phyloP scores from a whole-genome alignment of 1,139 yeast species.

The Pichia terricola region DNA sequence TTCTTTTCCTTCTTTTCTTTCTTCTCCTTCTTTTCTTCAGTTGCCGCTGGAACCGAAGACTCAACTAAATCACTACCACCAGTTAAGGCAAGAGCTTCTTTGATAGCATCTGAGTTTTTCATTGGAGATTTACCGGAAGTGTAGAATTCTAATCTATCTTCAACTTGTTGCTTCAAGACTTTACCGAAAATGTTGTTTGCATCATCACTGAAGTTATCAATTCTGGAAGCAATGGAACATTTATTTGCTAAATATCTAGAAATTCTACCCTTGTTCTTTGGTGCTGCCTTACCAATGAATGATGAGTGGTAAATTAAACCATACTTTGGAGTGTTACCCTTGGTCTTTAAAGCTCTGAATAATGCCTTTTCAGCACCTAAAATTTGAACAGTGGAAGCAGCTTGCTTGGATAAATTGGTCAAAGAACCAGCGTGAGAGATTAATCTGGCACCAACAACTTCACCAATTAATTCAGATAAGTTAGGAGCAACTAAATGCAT shows the following conservation, averaged over 20 bases:
- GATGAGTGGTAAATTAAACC: constrained; percentile 97
- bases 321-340: constrained; percentile 97
- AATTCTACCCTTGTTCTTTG: constrained; percentile 97
- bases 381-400: constrained; percentile 97
- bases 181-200: constrained; percentile 83
- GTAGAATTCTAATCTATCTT: constrained; percentile 92
- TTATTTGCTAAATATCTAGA: constrained; percentile 98
- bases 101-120: constrained; percentile 91
- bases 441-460: constrained; percentile 95
- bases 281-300: constrained; percentile 90
- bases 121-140: constrained; percentile 95
- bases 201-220: constrained; percentile 88
- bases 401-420: constrained; percentile 92
- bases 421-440: constrained; percentile 98
- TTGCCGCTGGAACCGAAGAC: constrained; percentile 28
- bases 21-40: constrained; percentile 47
- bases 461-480: constrained; percentile 92
- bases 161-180: constrained; percentile 90
- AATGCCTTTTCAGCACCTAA: constrained; percentile 98
- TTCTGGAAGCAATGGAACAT: constrained; percentile 97
- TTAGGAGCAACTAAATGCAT: constrained; percentile 99
- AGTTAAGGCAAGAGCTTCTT: constrained; percentile 71
- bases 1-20: constrained; percentile 43
- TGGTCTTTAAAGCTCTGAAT: constrained; percentile 96
- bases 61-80: constrained; percentile 37